phyloP scores from a whole-genome alignment of 176 grass and related monocot species.

The Microstegium vimineum region DNA sequence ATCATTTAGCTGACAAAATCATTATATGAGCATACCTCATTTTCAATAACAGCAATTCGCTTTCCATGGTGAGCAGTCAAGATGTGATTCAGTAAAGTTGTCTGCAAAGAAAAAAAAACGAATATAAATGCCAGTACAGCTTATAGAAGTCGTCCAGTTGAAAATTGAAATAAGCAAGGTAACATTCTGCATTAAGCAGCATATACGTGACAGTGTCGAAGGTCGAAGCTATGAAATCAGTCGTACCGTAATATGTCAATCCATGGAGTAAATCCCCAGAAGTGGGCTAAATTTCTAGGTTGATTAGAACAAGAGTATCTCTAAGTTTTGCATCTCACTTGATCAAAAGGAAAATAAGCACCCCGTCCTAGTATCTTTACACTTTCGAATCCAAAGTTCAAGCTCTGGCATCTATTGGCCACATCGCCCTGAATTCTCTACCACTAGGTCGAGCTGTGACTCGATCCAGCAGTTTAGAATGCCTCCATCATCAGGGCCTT shows the following conservation, averaged over 20 bases:
- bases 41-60: conserved; percentile 91
- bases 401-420: too few species aligned
- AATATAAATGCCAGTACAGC: neutral
- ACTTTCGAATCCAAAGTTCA: too few species aligned
- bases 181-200: neutral
- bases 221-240: neutral
- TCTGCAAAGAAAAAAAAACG: conserved; percentile 44
- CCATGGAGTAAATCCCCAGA: neutral
- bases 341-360: neutral
- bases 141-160: neutral
- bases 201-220: neutral
- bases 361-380: neutral
- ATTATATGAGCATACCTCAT: conserved; percentile 63
- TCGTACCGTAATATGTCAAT: neutral
- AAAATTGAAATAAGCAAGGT: neutral
- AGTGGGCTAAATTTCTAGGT: neutral
- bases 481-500: too few species aligned
- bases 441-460: too few species aligned
- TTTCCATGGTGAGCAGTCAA: conserved; percentile 93
- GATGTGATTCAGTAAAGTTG: conserved; percentile 96
- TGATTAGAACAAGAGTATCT: neutral
- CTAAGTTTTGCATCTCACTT: neutral
- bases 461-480: too few species aligned
- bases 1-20: neutral
- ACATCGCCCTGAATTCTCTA: too few species aligned